Base-by-base conservation (phyloP, 768 basidiomycete genomes). In the Trametes maxima region DNA sequence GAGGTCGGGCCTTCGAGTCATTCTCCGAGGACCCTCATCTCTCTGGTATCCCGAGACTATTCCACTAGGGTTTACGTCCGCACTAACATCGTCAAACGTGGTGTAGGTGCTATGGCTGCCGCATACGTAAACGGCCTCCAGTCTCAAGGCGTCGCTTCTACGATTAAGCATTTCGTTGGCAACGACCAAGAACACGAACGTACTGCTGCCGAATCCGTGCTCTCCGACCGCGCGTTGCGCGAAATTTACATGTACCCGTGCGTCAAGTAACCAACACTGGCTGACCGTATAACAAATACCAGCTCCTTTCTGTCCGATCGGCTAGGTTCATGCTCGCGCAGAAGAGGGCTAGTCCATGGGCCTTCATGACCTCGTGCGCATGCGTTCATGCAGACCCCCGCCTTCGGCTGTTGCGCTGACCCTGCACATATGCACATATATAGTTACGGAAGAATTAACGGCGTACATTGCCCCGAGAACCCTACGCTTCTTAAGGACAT, bases 161-260 rank as follows among this genome's bases (percentile, higher is more conserved):
- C 85, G 14, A 88, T 90, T 71, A 90, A 91, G 70, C 89, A 90
- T 68, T 89, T 88, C 58, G 85, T 86, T 46, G 85, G 75, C 6
- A 89, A 90, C 73, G 89, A 90, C 67, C 86, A 89, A 72, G 89
- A 90, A 69, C 83, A 87, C 64, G 87, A 89, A 69, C 78, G 88
- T 13, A 85, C 82, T 12, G 82, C 85, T 7, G 83, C 81, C 17
- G 84, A 86, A 14, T 86, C 86, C 12, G 82, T 85, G 39, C 74
- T 91, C 62, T 85, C 86, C 10, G 80, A 83, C 33, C 78, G 89
- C 35, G 86, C 89, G 19, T 73, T 91, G 45, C 78, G 88, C 46
- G 89, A 91, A 69, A 77, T 91, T 53, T 90, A 91, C 71, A 77
- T 90, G 5, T 85, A 85, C 68, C 88, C 87, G 80, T 87, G 73